Conservation (phyloP, 495 filamentous ascomycete species). For the Tuber borchii region DNA sequence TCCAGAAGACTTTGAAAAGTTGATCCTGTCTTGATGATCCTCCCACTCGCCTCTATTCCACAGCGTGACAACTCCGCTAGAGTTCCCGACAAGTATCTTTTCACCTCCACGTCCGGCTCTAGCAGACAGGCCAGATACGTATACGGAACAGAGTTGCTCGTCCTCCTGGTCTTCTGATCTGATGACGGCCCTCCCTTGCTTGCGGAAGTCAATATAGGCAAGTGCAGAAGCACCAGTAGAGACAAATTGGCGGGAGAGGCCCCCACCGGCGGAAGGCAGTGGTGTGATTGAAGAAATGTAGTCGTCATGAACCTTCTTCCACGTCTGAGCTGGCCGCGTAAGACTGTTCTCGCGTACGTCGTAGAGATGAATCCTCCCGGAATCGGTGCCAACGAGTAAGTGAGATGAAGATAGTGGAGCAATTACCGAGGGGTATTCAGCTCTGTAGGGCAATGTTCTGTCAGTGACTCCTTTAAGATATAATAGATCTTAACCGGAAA, state of each 20-base stretch:
- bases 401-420: conserved; percentile 79
- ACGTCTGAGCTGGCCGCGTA: conserved; percentile 45
- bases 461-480: background rate
- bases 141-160: conserved; percentile 71
- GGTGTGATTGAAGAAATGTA: conserved; percentile 86
- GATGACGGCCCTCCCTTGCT: conserved; percentile 61
- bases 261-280: conserved; percentile 66
- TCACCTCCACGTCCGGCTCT: conserved; percentile 60
- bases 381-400: conserved; percentile 83
- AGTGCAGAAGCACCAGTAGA: conserved; percentile 85
- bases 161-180: conserved; percentile 90
- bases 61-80: conserved; percentile 71
- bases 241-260: conserved; percentile 85
- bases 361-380: conserved; percentile 78
- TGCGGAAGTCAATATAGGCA: conserved; percentile 77
- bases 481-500: conserved; percentile 37
- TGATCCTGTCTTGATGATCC: conserved; percentile 82
- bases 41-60: conserved; percentile 95
- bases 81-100: conserved; percentile 73
- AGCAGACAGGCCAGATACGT: conserved; percentile 58
- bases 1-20: conserved; percentile 47
- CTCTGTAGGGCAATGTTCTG: conserved; percentile 3
- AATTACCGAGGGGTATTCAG: conserved; percentile 68
- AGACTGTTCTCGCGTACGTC: conserved; percentile 64
- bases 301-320: conserved; percentile 73